phyloP scores from a whole-genome alignment of 2,329 filamentous ascomycete species.

The Davidsoniella virescens region DNA sequence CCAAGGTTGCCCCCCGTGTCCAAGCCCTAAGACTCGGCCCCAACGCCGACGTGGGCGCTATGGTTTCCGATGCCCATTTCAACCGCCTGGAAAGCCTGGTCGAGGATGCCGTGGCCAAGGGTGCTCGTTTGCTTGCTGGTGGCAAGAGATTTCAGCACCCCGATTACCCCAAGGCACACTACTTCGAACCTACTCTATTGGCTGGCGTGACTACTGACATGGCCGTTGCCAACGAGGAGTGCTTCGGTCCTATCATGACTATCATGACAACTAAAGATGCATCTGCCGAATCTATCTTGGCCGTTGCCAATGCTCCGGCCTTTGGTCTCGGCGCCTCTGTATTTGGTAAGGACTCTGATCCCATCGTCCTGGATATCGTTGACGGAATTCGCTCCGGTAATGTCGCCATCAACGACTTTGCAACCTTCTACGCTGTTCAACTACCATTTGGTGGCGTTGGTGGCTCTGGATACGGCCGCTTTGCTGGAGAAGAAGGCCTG shows the following conservation, averaged over 20 bases:
- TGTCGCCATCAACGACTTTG: conserved; percentile 94
- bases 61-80: conserved; percentile 70
- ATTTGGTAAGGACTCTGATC: conserved; percentile 52
- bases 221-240: conserved; percentile 77
- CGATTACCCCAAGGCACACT: conserved; percentile 61
- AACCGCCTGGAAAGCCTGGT: conserved; percentile 61
- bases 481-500: conserved; percentile 80
- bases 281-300: conserved; percentile 45
- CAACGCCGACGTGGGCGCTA: conserved; percentile 68
- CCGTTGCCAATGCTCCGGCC: conserved; percentile 64
- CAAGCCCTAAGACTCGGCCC: conserved; percentile 60
- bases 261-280: conserved; percentile 59
- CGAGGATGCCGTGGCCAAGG: conserved; percentile 56
- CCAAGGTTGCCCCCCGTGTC: conserved; percentile 57
- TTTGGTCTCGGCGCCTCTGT: conserved; percentile 84
- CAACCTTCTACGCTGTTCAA: conserved; percentile 81
- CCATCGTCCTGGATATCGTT: conserved; percentile 48
- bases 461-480: conserved; percentile 82
- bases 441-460: conserved; percentile 85
- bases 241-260: conserved; percentile 82
- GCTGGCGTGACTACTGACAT: conserved; percentile 77
- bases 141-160: conserved; percentile 60
- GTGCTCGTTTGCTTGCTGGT: conserved; percentile 68
- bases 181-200: conserved; percentile 81
- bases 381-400: conserved; percentile 63